phyloP scores from a whole-genome alignment of 805 yeast species.

The Lachancea kluyveri region DNA sequence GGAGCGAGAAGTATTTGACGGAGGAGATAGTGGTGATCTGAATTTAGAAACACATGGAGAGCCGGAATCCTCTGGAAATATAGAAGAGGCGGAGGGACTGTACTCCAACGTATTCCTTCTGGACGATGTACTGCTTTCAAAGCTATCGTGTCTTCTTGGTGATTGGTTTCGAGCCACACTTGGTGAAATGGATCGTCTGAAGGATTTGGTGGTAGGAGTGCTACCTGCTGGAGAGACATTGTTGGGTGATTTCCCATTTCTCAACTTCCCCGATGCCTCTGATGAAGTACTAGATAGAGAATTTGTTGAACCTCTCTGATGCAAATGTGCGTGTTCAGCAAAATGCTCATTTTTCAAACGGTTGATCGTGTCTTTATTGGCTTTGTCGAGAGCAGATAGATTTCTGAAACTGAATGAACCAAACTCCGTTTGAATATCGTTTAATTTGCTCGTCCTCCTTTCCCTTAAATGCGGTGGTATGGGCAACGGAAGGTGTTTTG shows the following conservation, averaged over 20 bases:
- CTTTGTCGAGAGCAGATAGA: constrained; percentile 82
- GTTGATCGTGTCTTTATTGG: constrained; percentile 87
- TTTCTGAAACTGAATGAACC: constrained; percentile 92
- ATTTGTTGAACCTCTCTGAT: constrained; percentile 29
- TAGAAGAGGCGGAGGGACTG: constrained; percentile 1
- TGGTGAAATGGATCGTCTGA: constrained; percentile 22
- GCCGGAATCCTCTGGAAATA: constrained; percentile 1
- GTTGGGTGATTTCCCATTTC: constrained; percentile 13
- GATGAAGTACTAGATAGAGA: constrained; percentile 35
- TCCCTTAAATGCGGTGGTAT: constrained; percentile 58
- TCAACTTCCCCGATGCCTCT: constrained; percentile 14
- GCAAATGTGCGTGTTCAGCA: constrained; percentile 25
- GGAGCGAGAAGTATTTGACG: constrained; percentile 14
- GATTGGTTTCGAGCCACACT: constrained; percentile 13
- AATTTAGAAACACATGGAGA: constrained; percentile 15
- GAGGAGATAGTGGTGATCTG: constrained; percentile 27
- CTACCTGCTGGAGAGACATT: constrained; percentile 18
- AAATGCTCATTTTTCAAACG: constrained; percentile 79
- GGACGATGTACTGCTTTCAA: constrained; percentile 14
- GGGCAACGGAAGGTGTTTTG: constrained; percentile 38
- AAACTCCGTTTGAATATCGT: constrained; percentile 69
- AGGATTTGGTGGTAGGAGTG: constrained; percentile 9
- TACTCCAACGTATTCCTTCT: constrained; percentile 12
- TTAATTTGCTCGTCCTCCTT: constrained; percentile 64
- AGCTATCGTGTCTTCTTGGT: constrained; percentile 21